Conservation (phyloP, 164 flowering plant genomes). For the Echeveria elegans region DNA sequence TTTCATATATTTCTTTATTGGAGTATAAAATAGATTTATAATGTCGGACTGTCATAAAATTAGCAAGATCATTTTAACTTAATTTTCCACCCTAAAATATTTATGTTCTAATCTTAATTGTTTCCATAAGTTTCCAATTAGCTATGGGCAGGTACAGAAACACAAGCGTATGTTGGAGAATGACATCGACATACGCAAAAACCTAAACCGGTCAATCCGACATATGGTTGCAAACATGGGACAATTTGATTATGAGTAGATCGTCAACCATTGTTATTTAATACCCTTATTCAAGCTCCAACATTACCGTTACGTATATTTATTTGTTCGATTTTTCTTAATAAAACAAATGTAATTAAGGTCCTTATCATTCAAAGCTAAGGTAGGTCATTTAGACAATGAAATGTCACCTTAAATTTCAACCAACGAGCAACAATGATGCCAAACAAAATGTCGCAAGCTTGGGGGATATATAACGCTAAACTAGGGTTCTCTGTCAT, state of each 20-base stretch:
- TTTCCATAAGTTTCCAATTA: background rate
- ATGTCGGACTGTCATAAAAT: too few species aligned
- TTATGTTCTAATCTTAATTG: background rate
- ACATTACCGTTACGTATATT: too few species aligned
- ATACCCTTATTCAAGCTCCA: background rate
- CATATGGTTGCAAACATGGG: background rate
- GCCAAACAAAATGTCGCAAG: constrained; percentile 1
- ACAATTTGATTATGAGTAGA: background rate
- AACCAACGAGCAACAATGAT: constrained; percentile 1
- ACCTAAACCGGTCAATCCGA: background rate
- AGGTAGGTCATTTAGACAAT: constrained; percentile 1
- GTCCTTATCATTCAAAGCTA: too few species aligned
- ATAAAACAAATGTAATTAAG: too few species aligned
- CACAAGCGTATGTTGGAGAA: background rate
- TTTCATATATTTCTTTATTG: too few species aligned
- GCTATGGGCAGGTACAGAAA: background rate
- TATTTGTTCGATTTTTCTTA: too few species aligned
- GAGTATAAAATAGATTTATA: too few species aligned
- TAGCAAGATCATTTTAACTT: too few species aligned
- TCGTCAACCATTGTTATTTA: background rate
- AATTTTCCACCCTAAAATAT: too few species aligned
- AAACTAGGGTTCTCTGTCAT: background rate
- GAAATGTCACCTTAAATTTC: constrained; percentile 8
- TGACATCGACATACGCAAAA: background rate
- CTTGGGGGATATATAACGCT: background rate